Percentiles rank a stretch among this genome's conserved stretches.
These are phyloP conservation scores for Gastrolobium villosum DNA, from an alignment of 306 rosid genomes.

Conservation along the genomic window DNA sequence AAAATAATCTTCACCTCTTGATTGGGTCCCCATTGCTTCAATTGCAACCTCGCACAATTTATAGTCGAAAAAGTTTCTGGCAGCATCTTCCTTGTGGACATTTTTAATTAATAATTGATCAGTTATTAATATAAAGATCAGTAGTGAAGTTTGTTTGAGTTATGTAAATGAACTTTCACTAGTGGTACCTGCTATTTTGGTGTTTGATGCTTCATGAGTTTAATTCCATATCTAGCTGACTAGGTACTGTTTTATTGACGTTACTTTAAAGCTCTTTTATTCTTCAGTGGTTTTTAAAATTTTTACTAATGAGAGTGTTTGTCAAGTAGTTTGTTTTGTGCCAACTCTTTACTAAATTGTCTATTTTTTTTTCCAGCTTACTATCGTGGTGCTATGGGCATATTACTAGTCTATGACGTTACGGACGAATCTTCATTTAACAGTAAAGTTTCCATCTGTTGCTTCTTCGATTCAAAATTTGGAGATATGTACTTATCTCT, in stretches of 20 bases:
- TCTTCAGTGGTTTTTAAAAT: constrained; percentile 6
- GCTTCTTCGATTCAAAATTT: constrained; percentile 39
- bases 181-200: neutral
- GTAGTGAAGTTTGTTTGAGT: neutral
- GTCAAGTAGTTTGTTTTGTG: constrained; percentile 1
- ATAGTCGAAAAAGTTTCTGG: constrained; percentile 4
- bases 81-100: neutral
- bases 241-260: constrained; percentile 35
- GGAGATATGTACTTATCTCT: constrained; percentile 37
- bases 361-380: constrained; percentile 68
- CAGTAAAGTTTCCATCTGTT: constrained; percentile 60
- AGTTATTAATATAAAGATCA: constrained; percentile 2
- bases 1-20: neutral
- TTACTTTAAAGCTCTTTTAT: neutral
- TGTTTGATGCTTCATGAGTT: constrained; percentile 18
- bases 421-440: constrained; percentile 97
- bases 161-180: neutral
- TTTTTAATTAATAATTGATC: neutral
- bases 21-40: constrained; percentile 11
- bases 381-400: constrained; percentile 99
- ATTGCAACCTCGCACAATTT: constrained; percentile 25
- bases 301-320: neutral
- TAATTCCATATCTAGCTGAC: constrained; percentile 9
- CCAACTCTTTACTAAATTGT: neutral
- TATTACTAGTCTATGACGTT: constrained; percentile 93